These are phyloP conservation scores for Leccinum ponderosum DNA, from an alignment of 1,284 basidiomycete genomes.

Conservation along the genomic window DNA sequence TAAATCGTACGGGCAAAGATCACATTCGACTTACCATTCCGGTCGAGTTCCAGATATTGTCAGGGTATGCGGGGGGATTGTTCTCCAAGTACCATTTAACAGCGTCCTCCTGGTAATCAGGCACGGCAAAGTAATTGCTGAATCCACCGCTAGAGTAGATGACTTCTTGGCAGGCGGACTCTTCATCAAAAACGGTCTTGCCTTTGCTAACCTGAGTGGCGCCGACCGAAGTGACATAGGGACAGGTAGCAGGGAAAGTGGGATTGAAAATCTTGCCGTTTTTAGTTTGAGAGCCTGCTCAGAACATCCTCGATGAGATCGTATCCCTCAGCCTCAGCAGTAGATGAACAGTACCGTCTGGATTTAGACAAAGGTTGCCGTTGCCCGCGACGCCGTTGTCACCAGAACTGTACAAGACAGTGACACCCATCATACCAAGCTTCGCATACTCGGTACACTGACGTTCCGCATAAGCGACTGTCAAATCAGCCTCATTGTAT, in stretches of 20 bases:
- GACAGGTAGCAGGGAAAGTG: constrained; percentile 44
- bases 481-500: constrained; percentile 49
- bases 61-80: constrained; percentile 33
- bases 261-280: constrained; percentile 49
- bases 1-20: neutral
- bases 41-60: constrained; percentile 48
- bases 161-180: constrained; percentile 32
- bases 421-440: constrained; percentile 48
- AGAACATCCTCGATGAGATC: neutral
- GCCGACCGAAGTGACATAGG: constrained; percentile 48
- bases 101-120: constrained; percentile 38
- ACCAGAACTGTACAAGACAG: constrained; percentile 52
- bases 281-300: constrained; percentile 7
- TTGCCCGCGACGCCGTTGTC: constrained; percentile 53
- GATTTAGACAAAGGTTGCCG: constrained; percentile 40
- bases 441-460: constrained; percentile 60
- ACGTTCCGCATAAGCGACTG: constrained; percentile 44
- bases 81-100: constrained; percentile 26
- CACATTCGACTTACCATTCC: constrained; percentile 36
- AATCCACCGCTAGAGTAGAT: constrained; percentile 47
- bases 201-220: constrained; percentile 44
- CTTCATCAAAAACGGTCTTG: constrained; percentile 31
- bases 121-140: constrained; percentile 40
- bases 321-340: neutral
- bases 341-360: constrained; percentile 32